Evolutionary conservation across 1,284 basidiomycete species (phyloP).

Genomic region (Fomes fomentarius): DNA sequence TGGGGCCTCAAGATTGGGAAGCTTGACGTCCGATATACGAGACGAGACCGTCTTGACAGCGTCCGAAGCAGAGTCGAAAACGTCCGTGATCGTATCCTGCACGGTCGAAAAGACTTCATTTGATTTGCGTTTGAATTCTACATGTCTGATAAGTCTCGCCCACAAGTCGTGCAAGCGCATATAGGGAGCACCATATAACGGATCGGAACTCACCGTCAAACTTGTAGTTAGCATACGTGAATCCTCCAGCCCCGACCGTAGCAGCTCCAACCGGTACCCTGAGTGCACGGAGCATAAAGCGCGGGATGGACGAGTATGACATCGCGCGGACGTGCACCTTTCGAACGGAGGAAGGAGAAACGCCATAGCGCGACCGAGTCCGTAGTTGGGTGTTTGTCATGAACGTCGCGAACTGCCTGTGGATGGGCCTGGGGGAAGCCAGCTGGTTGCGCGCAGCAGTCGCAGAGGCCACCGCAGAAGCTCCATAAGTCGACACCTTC

Average conservation of each 20-base stretch:
- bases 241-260: constrained; percentile 86
- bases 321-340: constrained; percentile 75
- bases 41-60: constrained; percentile 61
- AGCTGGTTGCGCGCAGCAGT: constrained; percentile 33
- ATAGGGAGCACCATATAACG: neutral
- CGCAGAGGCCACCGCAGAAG: constrained; percentile 12
- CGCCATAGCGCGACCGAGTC: constrained; percentile 49
- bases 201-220: constrained; percentile 76
- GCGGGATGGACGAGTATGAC: constrained; percentile 83
- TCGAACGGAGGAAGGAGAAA: constrained; percentile 49
- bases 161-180: no score
- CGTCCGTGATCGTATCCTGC: constrained; percentile 69
- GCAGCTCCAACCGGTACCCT: constrained; percentile 84
- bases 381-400: constrained; percentile 45
- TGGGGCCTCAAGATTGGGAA: constrained; percentile 71
- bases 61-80: constrained; percentile 69
- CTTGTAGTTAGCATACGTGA: constrained; percentile 93
- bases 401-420: constrained; percentile 60
- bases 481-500: constrained; percentile 58
- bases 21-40: constrained; percentile 59
- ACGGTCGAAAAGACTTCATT: constrained; percentile 65
- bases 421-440: constrained; percentile 46
- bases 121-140: constrained; percentile 74
- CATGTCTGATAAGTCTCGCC: neutral
- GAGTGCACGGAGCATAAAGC: constrained; percentile 83